Evolutionary conservation across 164 flowering plant genomes (phyloP).

Genomic region (Vitis vinifera): ASM3070453v1 NC_081822.1:11590501-11591000

Average conservation of each 20-base stretch:
- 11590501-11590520: conserved; percentile 19
- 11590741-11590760: conserved; percentile 92
- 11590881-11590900: background rate
- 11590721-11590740: conserved; percentile 81
- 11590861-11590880: too few relatives aligned
- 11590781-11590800: background rate
- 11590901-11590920: background rate
- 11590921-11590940: background rate
- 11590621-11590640: conserved; percentile 74
- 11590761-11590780: conserved; percentile 26
- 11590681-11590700: conserved; percentile 34
- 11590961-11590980: too few relatives aligned
- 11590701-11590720: conserved; percentile 28
- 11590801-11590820: background rate
- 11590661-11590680: conserved; percentile 36
- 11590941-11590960: too few relatives aligned
- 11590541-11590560: conserved; percentile 21
- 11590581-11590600: conserved; percentile 34
- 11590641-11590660: conserved; percentile 32
- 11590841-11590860: background rate
- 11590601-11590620: conserved; percentile 56
- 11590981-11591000: too few relatives aligned
- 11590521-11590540: conserved; percentile 16
- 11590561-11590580: conserved; percentile 28
- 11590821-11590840: background rate